phyloP scores from a whole-genome alignment of 2,329 filamentous ascomycete species.

The Scleromitrula shiraiana region DNA sequence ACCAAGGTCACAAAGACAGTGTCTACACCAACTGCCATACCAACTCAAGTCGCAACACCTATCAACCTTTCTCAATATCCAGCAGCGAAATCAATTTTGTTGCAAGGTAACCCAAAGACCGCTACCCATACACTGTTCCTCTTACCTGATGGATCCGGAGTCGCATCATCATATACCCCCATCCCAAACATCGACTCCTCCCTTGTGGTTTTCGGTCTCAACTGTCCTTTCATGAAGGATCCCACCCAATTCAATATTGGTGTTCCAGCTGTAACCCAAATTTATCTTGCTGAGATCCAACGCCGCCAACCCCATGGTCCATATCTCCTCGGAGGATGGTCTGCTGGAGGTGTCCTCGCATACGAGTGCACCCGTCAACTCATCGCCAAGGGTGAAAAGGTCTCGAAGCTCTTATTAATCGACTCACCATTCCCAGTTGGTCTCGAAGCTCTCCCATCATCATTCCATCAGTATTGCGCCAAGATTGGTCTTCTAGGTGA shows the following conservation, averaged over 20 bases:
- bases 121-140: conserved; percentile 38
- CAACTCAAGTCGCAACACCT: neutral
- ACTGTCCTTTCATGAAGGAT: conserved; percentile 63
- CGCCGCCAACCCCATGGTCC: conserved; percentile 60
- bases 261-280: conserved; percentile 53
- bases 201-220: conserved; percentile 48
- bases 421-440: conserved; percentile 58
- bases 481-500: conserved; percentile 62
- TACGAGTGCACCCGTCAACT: conserved; percentile 58
- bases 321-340: conserved; percentile 65
- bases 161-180: conserved; percentile 24
- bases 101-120: conserved; percentile 40
- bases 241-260: conserved; percentile 57
- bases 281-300: conserved; percentile 62
- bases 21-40: neutral
- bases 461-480: conserved; percentile 52
- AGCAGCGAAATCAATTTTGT: conserved; percentile 29
- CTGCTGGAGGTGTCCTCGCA: conserved; percentile 63
- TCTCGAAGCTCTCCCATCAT: conserved; percentile 55
- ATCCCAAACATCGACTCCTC: conserved; percentile 32
- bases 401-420: conserved; percentile 53
- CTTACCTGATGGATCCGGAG: conserved; percentile 41
- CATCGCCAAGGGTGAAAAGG: conserved; percentile 44
- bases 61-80: conserved; percentile 10
- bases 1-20: neutral